These are phyloP conservation scores for Lantana camara DNA, from an alignment of 257 asterid species.

Conservation along the genomic window DNA sequence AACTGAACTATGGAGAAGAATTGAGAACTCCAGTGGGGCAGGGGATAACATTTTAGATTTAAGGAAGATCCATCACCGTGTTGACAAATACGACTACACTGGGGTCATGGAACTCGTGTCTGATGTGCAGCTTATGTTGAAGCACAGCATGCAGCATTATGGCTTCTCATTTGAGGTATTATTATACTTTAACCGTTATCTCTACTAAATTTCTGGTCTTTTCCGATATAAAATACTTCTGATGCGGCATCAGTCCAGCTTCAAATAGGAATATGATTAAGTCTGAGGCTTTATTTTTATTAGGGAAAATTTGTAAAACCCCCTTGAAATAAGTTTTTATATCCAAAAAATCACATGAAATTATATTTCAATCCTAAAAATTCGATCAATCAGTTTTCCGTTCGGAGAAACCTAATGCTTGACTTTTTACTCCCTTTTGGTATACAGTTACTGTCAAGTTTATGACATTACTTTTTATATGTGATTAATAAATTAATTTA, in stretches of 20 bases:
- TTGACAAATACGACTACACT: constrained; percentile 67
- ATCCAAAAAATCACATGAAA: no score
- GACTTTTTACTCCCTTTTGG: no score
- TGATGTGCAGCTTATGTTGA: constrained; percentile 91
- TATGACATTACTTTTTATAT: no score
- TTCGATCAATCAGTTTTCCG: no score
- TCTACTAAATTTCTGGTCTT: not conserved
- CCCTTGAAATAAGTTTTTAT: no score
- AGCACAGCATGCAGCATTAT: constrained; percentile 65
- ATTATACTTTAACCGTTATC: not conserved
- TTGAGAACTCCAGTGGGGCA: constrained; percentile 55
- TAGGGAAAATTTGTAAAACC: no score
- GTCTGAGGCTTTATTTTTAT: no score
- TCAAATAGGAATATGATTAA: no score
- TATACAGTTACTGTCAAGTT: no score
- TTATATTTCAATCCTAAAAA: no score
- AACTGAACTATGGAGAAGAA: constrained; percentile 90
- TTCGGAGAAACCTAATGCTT: no score
- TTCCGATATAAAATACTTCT: not conserved
- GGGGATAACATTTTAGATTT: constrained; percentile 69
- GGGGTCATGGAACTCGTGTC: constrained; percentile 81
- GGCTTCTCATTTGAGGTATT: constrained; percentile 81
- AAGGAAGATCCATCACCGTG: constrained; percentile 63
- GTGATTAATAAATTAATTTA: no score
- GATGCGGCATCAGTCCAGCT: not conserved